These are phyloP conservation scores for Metschnikowia proteae DNA, from an alignment of 805 yeast genomes.

Conservation along the genomic window DNA sequence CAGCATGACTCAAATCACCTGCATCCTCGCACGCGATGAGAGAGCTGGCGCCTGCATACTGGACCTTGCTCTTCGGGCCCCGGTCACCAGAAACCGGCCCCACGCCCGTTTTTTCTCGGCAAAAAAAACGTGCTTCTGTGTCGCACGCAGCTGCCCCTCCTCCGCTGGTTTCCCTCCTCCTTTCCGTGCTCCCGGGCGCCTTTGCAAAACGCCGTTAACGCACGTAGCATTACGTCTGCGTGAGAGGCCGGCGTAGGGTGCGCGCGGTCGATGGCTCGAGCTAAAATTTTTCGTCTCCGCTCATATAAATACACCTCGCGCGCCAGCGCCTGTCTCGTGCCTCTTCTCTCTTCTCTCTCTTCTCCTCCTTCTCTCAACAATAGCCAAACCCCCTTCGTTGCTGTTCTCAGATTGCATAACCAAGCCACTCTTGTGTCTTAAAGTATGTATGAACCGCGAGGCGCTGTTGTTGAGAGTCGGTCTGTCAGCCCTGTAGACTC, in stretches of 20 bases:
- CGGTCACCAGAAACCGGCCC: not conserved
- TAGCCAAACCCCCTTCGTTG: slow-evolving; percentile 18
- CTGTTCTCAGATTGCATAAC: slow-evolving; percentile 19
- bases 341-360: slow-evolving; percentile 18
- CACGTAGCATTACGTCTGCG: slow-evolving; percentile 14
- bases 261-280: slow-evolving; percentile 3
- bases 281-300: slow-evolving; percentile 8
- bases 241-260: slow-evolving; percentile 7
- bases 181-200: not conserved
- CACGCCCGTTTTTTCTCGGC: too few relatives aligned
- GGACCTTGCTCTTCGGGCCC: not conserved
- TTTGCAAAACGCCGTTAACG: slow-evolving; percentile 6
- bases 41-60: not conserved
- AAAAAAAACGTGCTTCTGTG: too few relatives aligned
- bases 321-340: slow-evolving; percentile 6
- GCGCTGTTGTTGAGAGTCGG: slow-evolving; percentile 18
- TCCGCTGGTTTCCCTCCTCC: not conserved
- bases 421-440: slow-evolving; percentile 13
- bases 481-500: slow-evolving; percentile 1
- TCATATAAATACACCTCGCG: slow-evolving; percentile 13
- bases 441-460: slow-evolving; percentile 14
- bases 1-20: not conserved
- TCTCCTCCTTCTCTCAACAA: slow-evolving; percentile 37
- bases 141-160: too few relatives aligned
- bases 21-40: not conserved